These are phyloP conservation scores for Fraxinus dipetala DNA, from an alignment of 305 asterid genomes.

Conservation along the genomic window DNA sequence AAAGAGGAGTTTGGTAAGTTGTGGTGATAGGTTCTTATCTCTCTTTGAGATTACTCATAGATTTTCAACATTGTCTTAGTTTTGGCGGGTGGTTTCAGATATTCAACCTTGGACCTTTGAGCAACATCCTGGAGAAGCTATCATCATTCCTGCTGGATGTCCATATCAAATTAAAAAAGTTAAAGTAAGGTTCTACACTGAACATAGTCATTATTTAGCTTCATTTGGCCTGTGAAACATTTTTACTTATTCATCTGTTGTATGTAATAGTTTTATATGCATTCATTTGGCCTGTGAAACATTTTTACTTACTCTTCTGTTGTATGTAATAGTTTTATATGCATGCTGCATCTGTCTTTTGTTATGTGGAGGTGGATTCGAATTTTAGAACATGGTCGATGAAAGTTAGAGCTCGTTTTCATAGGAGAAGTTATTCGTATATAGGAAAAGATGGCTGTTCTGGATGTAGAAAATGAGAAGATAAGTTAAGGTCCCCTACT, in stretches of 20 bases:
- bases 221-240: neutral
- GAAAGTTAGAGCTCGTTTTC: neutral
- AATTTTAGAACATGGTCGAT: neutral
- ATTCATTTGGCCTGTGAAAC: neutral
- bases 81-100: constrained; percentile 39
- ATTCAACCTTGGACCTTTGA: constrained; percentile 89
- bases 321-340: neutral
- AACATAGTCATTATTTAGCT: neutral
- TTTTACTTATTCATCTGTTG: neutral
- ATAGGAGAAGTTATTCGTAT: neutral
- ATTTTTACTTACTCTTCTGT: neutral
- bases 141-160: constrained; percentile 96
- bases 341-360: neutral
- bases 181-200: constrained; percentile 43
- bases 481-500: neutral
- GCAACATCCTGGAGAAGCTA: constrained; percentile 83
- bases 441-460: neutral
- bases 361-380: neutral
- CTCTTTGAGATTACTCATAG: neutral
- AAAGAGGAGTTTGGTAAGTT: constrained; percentile 89
- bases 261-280: neutral
- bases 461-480: neutral
- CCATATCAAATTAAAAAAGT: constrained; percentile 84
- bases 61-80: constrained; percentile 16
- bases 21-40: constrained; percentile 3